Conservation (phyloP, 148 eudicot genomes). For the Heliosperma pusillum region DNA sequence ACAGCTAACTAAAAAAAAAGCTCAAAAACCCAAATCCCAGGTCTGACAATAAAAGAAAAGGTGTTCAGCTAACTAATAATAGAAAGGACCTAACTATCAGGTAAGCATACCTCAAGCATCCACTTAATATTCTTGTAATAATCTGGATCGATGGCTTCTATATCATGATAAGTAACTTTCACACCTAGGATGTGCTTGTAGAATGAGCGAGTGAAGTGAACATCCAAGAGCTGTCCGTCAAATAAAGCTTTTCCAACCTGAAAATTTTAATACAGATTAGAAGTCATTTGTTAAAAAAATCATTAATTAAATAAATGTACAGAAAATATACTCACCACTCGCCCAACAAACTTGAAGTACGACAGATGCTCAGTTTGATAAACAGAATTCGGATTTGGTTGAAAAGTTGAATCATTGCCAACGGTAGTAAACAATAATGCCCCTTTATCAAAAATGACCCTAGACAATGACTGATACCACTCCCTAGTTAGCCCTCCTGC, state of each 20-base stretch:
- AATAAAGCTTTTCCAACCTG: conserved; percentile 97
- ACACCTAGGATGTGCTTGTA: conserved; percentile 97
- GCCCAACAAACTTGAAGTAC: conserved; percentile 96
- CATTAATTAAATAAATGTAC: neutral
- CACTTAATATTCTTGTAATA: conserved; percentile 93
- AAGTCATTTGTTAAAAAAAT: neutral
- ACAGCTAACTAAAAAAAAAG: neutral
- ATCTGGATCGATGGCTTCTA: conserved; percentile 97
- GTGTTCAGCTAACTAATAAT: too few relatives aligned
- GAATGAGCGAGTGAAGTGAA: conserved; percentile 95
- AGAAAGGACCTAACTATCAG: neutral
- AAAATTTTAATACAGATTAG: conserved; percentile 28
- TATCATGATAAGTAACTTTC: conserved; percentile 97
- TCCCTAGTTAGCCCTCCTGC: conserved; percentile 99
- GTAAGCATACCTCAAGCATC: conserved; percentile 85
- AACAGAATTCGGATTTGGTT: conserved; percentile 97
- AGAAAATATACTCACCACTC: conserved; percentile 56
- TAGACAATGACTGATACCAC: conserved; percentile 93
- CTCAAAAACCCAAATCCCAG: neutral
- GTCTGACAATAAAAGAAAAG: neutral
- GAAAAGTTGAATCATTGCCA: conserved; percentile 95
- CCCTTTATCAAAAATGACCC: conserved; percentile 97
- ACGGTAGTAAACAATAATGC: conserved; percentile 92
- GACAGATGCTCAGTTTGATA: conserved; percentile 99
- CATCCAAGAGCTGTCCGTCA: conserved; percentile 98